These are phyloP conservation scores for Erucastrum elatum DNA, from an alignment of 345 rosid genomes.

Conservation along the genomic window DNA sequence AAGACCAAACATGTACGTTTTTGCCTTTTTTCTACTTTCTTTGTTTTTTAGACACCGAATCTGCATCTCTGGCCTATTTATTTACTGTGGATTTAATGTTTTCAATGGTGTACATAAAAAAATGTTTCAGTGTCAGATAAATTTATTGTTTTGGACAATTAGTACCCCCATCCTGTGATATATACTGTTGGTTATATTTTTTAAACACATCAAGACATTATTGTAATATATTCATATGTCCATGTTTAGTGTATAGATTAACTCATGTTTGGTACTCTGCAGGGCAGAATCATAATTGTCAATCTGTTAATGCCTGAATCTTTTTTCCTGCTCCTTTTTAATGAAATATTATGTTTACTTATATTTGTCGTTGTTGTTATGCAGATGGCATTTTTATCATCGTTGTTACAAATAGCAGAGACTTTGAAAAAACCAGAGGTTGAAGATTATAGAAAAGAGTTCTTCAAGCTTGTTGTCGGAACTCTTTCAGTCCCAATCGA, in stretches of 20 bases:
- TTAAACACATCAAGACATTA: background rate
- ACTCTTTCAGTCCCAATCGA: slow-evolving; percentile 77
- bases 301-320: background rate
- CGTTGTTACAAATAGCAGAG: slow-evolving; percentile 64
- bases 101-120: background rate
- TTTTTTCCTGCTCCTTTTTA: background rate
- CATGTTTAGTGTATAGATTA: background rate
- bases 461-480: slow-evolving; percentile 74
- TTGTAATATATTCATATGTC: background rate
- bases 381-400: slow-evolving; percentile 79
- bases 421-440: slow-evolving; percentile 41
- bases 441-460: slow-evolving; percentile 66
- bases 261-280: background rate
- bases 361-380: background rate
- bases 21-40: slow-evolving; percentile 20
- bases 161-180: background rate
- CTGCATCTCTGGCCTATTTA: slow-evolving; percentile 34
- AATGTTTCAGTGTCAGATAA: background rate
- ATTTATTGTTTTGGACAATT: no score
- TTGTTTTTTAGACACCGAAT: slow-evolving; percentile 28
- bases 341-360: slow-evolving; percentile 2
- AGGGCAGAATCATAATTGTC: background rate
- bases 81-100: slow-evolving; percentile 1
- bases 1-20: slow-evolving; percentile 77
- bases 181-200: no score